Base-by-base conservation (phyloP, 1,284 basidiomycete species). In the Trametes polyzona region DNA sequence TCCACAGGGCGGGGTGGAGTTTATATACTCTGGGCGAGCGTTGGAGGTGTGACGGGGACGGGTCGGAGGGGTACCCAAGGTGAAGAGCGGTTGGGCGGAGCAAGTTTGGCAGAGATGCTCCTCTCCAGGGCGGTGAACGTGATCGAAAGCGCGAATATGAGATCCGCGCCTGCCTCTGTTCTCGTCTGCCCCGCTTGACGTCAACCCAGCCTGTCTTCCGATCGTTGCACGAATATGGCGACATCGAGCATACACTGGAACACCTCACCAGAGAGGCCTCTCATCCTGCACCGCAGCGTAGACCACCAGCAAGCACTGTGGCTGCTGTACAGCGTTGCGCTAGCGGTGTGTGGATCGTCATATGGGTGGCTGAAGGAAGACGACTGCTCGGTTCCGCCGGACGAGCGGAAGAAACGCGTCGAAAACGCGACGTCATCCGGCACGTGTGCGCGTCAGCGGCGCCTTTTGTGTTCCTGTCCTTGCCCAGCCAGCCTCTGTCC, bases 371-470 rank as follows among this genome's bases (percentile, higher is more conserved):
- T 4, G 10, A 19, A 11, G 29, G 16, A 19, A 16, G 24, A 32
- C 1, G 19, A 9, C 10, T 10, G 35, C 27, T n/a, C 33, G 4
- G 36, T 27, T 24, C 43, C 27, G 44, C 1, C 1, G 44, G 36
- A 35, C 37, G 39, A 41, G 46, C 30, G 43, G 36, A 32, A 37
- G 43, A 9, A 35, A 35, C 47, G 36, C 36, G 47, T 21, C 37
- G n/a, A 32, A 4, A 17, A 16, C 27, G 27, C 39, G 39, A 54
- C 52, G 52, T 55, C 52, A 55, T 55, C 7, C 14, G 19, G 46
- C 52, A 55, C 52, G 52, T 55, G 52, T 24, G 6, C 42, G 27
- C 43, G 51, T 53, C 51, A 46, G n/a, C 27, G 51, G 51, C 51
- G 43, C 33, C 51, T 52, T 46, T 17, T 24, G 21, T 14, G 42